Base-by-base conservation (phyloP, 1,139 yeast species). In the Blastobotrys malaysiensis region DNA sequence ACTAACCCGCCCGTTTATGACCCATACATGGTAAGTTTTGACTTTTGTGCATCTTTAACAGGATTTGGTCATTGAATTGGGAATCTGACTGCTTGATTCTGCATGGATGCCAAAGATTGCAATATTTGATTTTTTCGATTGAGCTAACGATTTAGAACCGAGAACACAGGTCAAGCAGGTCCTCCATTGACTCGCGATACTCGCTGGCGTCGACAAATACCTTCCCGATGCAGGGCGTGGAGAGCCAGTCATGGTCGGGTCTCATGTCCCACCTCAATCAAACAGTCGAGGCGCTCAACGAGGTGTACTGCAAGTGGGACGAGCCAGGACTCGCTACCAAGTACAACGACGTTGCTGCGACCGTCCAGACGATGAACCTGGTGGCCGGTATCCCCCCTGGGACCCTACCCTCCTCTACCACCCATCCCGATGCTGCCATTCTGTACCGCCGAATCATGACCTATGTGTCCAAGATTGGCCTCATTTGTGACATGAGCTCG, bases 331-430 rank as follows among this genome's bases (percentile, higher is more conserved):
- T 61, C 36, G 57, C 52, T 5, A 45, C 48, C 9, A 46, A 58
- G n/a, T 61, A 55, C 51, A 58, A 58, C 20, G 59, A 55, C 19
- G 60, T 65, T 9, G 57, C 66, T 9, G 54, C 60, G 21, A 54
- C 60, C 13, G 55, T 64, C 24, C 67, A 64, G 49, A 60, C 59
- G 18, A 59, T 65, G 16, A 57, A 64, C 24, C 53, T 63, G 18
- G 57, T 62, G 50, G 61, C 67, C 0, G 69, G 69, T 6, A 61
- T 65, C 43, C 68, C 69, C 2, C 65, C 66, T 9, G 68, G 68
- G 13, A 59, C 68, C 1, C 55, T 58, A 20, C 69, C 67, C 7
- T 56, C 63, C 6, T 50, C 61, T 14, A 43, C 57, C 2, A 63
- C 64, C 18, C 55, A 58, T 39, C 52, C 60, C 9, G 65, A 60